These are phyloP conservation scores for Pinus albicaulis DNA, from an alignment of 75 land plant genomes.

Conservation along the genomic window DNA sequence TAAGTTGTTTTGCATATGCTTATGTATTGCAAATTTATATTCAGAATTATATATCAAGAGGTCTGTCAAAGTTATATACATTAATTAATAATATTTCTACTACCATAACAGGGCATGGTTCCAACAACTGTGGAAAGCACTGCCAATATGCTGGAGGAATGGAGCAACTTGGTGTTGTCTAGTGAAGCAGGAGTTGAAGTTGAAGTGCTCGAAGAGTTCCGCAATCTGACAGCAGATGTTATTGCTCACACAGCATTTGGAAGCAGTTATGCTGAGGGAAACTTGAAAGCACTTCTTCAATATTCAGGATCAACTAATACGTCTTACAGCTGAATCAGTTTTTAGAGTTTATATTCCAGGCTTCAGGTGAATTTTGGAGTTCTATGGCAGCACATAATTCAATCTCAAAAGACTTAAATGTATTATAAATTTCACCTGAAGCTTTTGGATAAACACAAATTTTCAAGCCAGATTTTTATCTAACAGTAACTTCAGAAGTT, in stretches of 20 bases:
- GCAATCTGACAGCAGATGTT: conserved; percentile 38
- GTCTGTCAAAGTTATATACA: neutral
- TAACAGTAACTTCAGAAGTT: neutral
- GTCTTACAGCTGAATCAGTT: conserved; percentile 12
- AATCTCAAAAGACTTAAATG: neutral
- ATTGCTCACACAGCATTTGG: conserved; percentile 64
- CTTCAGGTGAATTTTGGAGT: conserved; percentile 28
- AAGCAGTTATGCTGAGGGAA: conserved; percentile 48
- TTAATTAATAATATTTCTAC: neutral
- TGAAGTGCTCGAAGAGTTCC: conserved; percentile 38
- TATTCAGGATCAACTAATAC: conserved; percentile 24
- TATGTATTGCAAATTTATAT: no score
- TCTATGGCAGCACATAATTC: neutral
- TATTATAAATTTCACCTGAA: neutral
- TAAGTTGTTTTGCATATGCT: no score
- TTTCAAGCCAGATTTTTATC: neutral
- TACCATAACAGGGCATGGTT: conserved; percentile 25
- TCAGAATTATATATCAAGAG: no score
- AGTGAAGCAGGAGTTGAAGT: conserved; percentile 13
- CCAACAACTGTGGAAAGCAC: conserved; percentile 16
- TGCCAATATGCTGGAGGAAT: conserved; percentile 19
- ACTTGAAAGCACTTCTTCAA: conserved; percentile 35
- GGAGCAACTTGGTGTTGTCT: conserved; percentile 9
- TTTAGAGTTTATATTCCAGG: conserved; percentile 34
- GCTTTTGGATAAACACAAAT: neutral